phyloP scores from a whole-genome alignment of 202 grass and related monocot species.

The Tripidium arundinaceum region DNA sequence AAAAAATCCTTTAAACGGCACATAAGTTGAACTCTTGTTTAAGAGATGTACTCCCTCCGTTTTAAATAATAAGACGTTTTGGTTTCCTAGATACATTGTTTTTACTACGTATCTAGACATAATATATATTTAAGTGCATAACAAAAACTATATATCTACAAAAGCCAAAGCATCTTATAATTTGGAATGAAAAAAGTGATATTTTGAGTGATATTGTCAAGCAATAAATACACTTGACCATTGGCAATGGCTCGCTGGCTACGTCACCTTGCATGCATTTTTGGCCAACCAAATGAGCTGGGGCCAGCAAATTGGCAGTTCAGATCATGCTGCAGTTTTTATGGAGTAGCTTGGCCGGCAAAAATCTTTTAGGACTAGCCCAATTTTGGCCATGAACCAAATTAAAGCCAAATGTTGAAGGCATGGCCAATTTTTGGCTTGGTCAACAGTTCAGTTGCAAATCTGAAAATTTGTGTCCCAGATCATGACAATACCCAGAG shows the following conservation, averaged over 20 bases:
- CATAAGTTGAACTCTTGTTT: background rate
- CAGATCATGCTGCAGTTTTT: background rate
- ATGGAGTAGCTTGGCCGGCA: too few species aligned
- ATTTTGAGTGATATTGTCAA: background rate
- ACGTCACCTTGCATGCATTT: too few species aligned
- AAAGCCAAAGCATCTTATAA: too few species aligned
- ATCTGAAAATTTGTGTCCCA: background rate
- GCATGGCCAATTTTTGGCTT: background rate
- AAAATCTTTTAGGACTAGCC: too few species aligned
- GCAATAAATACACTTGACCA: background rate
- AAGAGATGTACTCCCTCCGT: background rate
- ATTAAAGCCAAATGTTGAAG: background rate
- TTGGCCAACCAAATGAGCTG: too few species aligned
- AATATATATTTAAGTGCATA: too few species aligned
- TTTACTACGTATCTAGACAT: too few species aligned
- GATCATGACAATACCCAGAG: background rate
- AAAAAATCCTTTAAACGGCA: background rate
- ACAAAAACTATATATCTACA: too few species aligned
- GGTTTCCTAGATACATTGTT: too few species aligned
- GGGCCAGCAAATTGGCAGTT: background rate
- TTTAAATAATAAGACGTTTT: too few species aligned
- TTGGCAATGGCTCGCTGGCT: too few species aligned
- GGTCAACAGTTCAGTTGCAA: background rate
- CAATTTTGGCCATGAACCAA: background rate
- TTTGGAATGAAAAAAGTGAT: too few species aligned